These are phyloP conservation scores for Verticillium alfalfae DNA, from an alignment of 2,329 filamentous ascomycete genomes.

Conservation along the genomic window DNA sequence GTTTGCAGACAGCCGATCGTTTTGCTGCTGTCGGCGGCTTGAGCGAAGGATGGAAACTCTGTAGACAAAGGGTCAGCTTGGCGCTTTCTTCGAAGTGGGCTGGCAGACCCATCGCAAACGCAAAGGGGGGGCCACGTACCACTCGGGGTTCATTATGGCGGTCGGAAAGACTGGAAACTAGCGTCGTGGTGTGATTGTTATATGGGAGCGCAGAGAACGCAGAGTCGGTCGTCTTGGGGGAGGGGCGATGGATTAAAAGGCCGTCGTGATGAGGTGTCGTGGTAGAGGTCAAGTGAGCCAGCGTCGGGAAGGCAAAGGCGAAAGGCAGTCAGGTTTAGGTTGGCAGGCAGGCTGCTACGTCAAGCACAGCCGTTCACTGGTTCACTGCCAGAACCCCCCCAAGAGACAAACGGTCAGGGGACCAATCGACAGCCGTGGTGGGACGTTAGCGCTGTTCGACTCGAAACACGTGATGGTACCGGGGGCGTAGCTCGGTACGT, in stretches of 20 bases:
- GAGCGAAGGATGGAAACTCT: constrained; percentile 1
- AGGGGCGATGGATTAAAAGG: constrained; percentile 9
- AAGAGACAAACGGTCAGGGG: constrained; percentile 1
- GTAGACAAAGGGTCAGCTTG: constrained; percentile 13
- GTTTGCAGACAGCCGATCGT: background rate
- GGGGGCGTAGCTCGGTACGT: background rate
- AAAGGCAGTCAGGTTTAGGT: constrained; percentile 8
- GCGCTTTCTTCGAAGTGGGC: background rate
- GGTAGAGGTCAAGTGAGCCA: constrained; percentile 3
- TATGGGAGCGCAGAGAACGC: background rate
- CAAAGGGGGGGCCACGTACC: constrained; percentile 51
- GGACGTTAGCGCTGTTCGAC: background rate
- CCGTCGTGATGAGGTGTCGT: constrained; percentile 3
- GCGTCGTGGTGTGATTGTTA: constrained; percentile 6
- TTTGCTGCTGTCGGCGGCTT: background rate
- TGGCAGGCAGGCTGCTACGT: constrained; percentile 8
- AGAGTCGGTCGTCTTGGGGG: background rate
- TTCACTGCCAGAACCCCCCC: background rate
- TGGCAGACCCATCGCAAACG: constrained; percentile 4
- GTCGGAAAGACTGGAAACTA: constrained; percentile 7
- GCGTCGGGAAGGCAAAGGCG: background rate
- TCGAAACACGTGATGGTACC: background rate
- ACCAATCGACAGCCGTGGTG: background rate
- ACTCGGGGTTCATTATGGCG: constrained; percentile 85
- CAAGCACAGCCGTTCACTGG: constrained; percentile 5